phyloP scores from a whole-genome alignment of 768 basidiomycete genomes.

The Clathrus columnatus region DNA sequence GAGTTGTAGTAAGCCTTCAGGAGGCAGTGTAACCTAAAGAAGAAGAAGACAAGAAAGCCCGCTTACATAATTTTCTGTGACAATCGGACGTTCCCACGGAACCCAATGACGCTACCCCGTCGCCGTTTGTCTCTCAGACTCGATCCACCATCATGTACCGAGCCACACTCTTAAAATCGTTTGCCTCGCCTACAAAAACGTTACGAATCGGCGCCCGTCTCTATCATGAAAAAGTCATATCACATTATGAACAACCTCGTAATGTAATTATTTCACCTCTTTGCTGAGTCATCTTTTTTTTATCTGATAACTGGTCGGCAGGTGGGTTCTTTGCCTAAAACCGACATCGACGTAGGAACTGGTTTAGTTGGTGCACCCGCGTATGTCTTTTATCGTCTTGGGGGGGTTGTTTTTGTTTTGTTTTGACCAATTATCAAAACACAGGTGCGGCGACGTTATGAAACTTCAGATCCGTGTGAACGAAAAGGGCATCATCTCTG shows the following conservation, averaged over 20 bases:
- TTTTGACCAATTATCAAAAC: constrained; percentile 3
- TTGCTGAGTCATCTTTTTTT: constrained; percentile 25
- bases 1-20: background rate
- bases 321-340: constrained; percentile 96
- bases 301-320: constrained; percentile 56
- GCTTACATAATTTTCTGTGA: background rate
- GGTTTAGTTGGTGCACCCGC: constrained; percentile 97
- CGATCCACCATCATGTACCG: constrained; percentile 65
- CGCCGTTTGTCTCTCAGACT: constrained; percentile 19
- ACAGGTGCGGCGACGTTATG: constrained; percentile 96
- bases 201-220: constrained; percentile 53
- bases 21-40: background rate
- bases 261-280: constrained; percentile 50
- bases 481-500: constrained; percentile 89
- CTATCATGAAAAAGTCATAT: constrained; percentile 95
- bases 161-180: constrained; percentile 44
- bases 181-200: constrained; percentile 31
- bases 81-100: background rate
- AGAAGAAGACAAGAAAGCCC: background rate
- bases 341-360: constrained; percentile 86
- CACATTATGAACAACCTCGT: constrained; percentile 94
- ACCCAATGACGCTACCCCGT: background rate
- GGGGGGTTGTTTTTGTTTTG: constrained; percentile 7
- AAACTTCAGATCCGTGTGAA: constrained; percentile 98
- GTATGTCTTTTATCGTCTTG: constrained; percentile 38